Percentiles rank a stretch among this genome's conserved stretches.
These are phyloP conservation scores for Basipetospora chlamydospora DNA, from an alignment of 2,329 filamentous ascomycete species.

Conservation along the genomic window DNA sequence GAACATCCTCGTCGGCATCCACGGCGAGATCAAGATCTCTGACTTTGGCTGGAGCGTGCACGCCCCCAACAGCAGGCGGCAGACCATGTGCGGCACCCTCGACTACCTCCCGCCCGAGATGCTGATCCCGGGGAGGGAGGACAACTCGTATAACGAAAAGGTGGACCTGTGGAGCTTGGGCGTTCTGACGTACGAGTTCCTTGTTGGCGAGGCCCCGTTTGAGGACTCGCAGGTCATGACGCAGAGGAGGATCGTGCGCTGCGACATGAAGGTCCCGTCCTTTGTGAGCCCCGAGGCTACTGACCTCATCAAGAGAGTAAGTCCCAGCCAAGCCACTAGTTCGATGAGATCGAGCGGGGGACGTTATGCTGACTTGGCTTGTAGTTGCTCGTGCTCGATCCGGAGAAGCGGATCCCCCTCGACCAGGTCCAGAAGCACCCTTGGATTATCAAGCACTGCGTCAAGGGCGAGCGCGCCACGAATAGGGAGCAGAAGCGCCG, in stretches of 20 bases:
- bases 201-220: slow-evolving; percentile 92
- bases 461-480: slow-evolving; percentile 41
- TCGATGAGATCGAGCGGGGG: background rate
- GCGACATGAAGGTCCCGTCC: slow-evolving; percentile 82
- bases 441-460: slow-evolving; percentile 94
- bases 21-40: slow-evolving; percentile 96
- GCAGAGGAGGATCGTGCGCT: slow-evolving; percentile 71
- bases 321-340: slow-evolving; percentile 13
- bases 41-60: slow-evolving; percentile 99
- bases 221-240: slow-evolving; percentile 95
- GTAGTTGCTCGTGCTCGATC: slow-evolving; percentile 77
- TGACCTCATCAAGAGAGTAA: slow-evolving; percentile 82
- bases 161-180: slow-evolving; percentile 94
- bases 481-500: slow-evolving; percentile 31
- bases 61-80: slow-evolving; percentile 81
- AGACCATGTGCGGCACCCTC: slow-evolving; percentile 93
- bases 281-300: slow-evolving; percentile 84
- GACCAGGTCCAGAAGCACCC: slow-evolving; percentile 82
- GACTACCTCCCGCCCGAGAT: slow-evolving; percentile 98
- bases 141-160: slow-evolving; percentile 89
- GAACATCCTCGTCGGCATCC: slow-evolving; percentile 90
- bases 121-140: slow-evolving; percentile 65
- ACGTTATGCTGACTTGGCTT: slow-evolving; percentile 1
- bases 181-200: slow-evolving; percentile 89
- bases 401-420: slow-evolving; percentile 80